Base-by-base conservation (phyloP, 768 basidiomycete genomes). In the Rhodotorula sphaerocarpa region DNA sequence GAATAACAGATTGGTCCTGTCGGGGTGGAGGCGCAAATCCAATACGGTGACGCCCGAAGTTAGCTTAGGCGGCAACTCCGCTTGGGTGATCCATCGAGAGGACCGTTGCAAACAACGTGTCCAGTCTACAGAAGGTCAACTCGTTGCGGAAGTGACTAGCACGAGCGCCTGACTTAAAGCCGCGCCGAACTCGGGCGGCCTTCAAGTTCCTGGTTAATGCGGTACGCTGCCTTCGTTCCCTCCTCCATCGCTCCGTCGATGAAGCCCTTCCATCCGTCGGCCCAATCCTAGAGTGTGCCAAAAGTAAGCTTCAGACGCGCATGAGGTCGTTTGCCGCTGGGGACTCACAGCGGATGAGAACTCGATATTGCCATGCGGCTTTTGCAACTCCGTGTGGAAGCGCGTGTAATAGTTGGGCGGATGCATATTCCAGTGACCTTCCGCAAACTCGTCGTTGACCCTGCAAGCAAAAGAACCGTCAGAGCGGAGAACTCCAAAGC, bases 301-400 rank as follows among this genome's bases (percentile, higher is more conserved):
- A n/a, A 25, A 33, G 52, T 42, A 9, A 21, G 44, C 9, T 5
- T 15, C 23, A 4, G 33, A 10, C 12, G 31, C 10, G 6, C n/a
- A 14, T 3, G 30, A 30, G 0, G 30, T n/a, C 16, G 15, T 20
- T 23, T 5, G 5, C 33, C 16, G 34, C 10, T 25, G 12, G 16
- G 6, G 20, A 45, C 54, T 42, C 31, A 56, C 55, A 25, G 55
- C 44, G 2, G 44, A 46, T 16, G 55, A 43, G 18, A 34, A 56
- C n/a, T 45, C 23, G 25, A 56, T 15, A 44, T 56, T 56, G 44
- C 55, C 55, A 25, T 56, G 55, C 44, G 55, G 55, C 55, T 56
- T 56, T n/a, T 56, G 31, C 16, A 56, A 33, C 45, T 56, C 55
- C 33, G n/a, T 27, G 31, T 33, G 33, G 55, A 33, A 56, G 31